Base-by-base conservation (phyloP, 805 yeast species). In the Candida easanensis region DNA sequence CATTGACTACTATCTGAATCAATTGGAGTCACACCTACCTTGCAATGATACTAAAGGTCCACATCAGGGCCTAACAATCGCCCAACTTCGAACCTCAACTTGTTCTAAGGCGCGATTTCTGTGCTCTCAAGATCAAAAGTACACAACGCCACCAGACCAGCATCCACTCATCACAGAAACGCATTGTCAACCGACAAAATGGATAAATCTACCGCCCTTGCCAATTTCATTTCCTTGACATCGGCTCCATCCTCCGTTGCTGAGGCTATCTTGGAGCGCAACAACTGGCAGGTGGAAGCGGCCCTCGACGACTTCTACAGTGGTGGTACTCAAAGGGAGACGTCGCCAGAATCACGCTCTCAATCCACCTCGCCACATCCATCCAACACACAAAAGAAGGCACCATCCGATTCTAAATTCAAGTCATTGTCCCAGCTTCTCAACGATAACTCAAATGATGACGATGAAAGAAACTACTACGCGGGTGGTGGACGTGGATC, bases 401-500 rank as follows among this genome's bases (percentile, higher is more conserved):
- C 49, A 10, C 52, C 52, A 28, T 47, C 64, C n/a, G 62, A 53
- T 31, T 49, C 64, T n/a, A 63, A 55, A 33, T 69, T 69, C 45
- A 68, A 66, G 60, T 62, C 68, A 33, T 69, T 70, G 40, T 60
- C 67, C 23, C 68, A 70, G 44, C 51, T 70, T 56, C 53, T 64
- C 8, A 60, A 61, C 39, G 63, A 64, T 19, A 65, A 64, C 15
- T 75, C 67, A 10, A 69, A 68, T 15, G 77, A 68, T 33, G 77
- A 68, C 33, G 82, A 77, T 45, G 74, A 73, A 30, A 76, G 82
- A 44, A 79, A 80, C 54, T 76, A 80, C 47, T 81, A 77, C 63
- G 82, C 86, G 1, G 82, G 82, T 14, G 77, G 77, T 39, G 88
- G 70, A 36, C 84, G 84, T 60, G 85, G 86, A 45, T 83, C 90